Evolutionary conservation across 805 yeast genomes (phyloP).

Genomic region (Myxozyma vanderwaltii): DNA sequence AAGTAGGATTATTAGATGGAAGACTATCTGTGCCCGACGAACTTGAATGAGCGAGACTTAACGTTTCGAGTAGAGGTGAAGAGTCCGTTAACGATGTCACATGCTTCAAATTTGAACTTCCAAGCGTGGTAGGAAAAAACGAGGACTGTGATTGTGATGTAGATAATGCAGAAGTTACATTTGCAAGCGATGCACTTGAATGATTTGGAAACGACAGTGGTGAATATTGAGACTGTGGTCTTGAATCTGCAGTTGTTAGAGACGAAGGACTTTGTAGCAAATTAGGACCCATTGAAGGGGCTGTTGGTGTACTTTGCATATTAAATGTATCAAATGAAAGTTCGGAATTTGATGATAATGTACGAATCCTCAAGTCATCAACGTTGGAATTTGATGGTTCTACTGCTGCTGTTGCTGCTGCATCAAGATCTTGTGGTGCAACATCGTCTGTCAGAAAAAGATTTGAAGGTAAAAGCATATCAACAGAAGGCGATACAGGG

Average conservation of each 20-base stretch:
- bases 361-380: background rate
- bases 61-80: background rate
- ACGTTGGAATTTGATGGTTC: background rate
- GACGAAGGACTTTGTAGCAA: background rate
- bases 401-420: background rate
- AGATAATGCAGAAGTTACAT: too few species aligned
- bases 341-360: background rate
- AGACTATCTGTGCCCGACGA: background rate
- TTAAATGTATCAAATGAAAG: background rate
- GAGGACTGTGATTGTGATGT: background rate
- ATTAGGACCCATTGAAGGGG: background rate
- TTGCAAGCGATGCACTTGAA: background rate
- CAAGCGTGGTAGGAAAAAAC: background rate
- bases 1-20: background rate
- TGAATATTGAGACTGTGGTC: conserved; percentile 10
- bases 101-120: background rate
- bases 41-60: background rate
- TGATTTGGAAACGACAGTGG: conserved; percentile 3
- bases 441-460: conserved; percentile 37
- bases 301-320: conserved; percentile 1
- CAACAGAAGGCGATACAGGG: conserved; percentile 43
- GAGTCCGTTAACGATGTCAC: background rate
- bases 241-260: background rate
- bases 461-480: conserved; percentile 45
- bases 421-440: conserved; percentile 1